Percentiles rank a stretch among this genome's conserved stretches.
Conservation (phyloP, 2,329 filamentous ascomycete species). For the Pezicula neosporulosa region DNA sequence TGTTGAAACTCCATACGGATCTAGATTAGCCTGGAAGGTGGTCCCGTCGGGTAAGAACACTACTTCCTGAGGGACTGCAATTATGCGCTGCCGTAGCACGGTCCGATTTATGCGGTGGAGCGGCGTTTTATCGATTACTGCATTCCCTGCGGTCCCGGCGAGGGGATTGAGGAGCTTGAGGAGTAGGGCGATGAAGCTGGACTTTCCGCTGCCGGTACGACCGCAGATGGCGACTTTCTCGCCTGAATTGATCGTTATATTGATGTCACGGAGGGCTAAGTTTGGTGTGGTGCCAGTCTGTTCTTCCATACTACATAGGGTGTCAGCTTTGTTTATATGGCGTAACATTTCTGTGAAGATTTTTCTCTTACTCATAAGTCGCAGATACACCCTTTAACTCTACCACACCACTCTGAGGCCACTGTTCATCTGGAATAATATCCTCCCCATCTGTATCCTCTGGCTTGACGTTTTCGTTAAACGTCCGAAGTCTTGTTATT, state of each 20-base stretch:
- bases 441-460: slow-evolving; percentile 3
- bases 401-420: slow-evolving; percentile 3
- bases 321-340: neutral
- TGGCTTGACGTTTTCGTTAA: too few species aligned
- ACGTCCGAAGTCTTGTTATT: too few species aligned
- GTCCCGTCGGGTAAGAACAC: too few species aligned
- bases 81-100: too few species aligned
- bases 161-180: too few species aligned
- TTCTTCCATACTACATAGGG: neutral
- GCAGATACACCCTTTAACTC: slow-evolving; percentile 10
- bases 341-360: neutral
- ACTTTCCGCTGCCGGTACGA: slow-evolving; percentile 19
- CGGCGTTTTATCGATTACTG: too few species aligned
- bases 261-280: slow-evolving; percentile 26
- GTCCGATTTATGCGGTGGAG: too few species aligned
- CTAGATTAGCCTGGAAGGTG: too few species aligned
- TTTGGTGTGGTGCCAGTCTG: slow-evolving; percentile 12
- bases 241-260: slow-evolving; percentile 24
- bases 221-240: slow-evolving; percentile 23
- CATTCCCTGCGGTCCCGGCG: too few species aligned
- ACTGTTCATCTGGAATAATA: slow-evolving; percentile 1
- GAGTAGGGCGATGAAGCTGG: too few species aligned
- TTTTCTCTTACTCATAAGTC: slow-evolving; percentile 7
- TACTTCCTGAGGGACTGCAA: too few species aligned
- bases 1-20: too few species aligned